Evolutionary conservation across 1,139 yeast species (phyloP), one percentile per base, ranked within the genome.

Genomic region (Magnusiomyces magnusii): DNA sequence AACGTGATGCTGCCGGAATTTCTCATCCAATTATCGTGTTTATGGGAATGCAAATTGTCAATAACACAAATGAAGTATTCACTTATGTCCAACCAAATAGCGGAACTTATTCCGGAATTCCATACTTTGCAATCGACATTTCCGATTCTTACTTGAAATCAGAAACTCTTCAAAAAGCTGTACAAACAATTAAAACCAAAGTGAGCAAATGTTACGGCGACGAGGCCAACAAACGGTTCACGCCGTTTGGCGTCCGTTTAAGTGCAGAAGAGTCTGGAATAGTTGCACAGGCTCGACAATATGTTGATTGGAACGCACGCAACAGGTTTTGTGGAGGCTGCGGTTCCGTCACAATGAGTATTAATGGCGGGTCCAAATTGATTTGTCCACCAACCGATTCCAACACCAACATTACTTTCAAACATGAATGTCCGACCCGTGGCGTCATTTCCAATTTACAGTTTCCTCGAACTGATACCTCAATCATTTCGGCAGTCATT

Each of bases 401-500:
- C 1, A 72, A 72, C 39, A 62, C 51, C 10, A n/a, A n/a, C n/a
- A n/a, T n/a, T n/a, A n/a, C n/a, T n/a, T n/a, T 5, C 3, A 61
- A 57, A 21, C 66, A 66, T 51, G 60, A 61, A 13, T 76, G 79
- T 58, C 72, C 74, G 21, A 73, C 78, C 1, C 68, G 75, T 10
- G 68, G 69, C 25, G 69, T 69, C 10, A 65, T 76, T 50, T 67
- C 74, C 50, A 82, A 83, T 68, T 82, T 85, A 41, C 83, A 91
- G 44, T 93, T 90, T 76, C 99, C 99, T 13, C 78, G 99, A 59
- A 89, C 96, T 0, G 99, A 92, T 69, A 85, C 93, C 7, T 95
- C 89, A 1, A 81, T 89, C 47, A 92, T 92, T 62, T 84, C 89
- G 17, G 95, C 95, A 0, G 82, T 90, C 24, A 79, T 90, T 39